phyloP scores from a whole-genome alignment of 371 early-diverging fungal genomes.

The Mucor velutinosus region DNA sequence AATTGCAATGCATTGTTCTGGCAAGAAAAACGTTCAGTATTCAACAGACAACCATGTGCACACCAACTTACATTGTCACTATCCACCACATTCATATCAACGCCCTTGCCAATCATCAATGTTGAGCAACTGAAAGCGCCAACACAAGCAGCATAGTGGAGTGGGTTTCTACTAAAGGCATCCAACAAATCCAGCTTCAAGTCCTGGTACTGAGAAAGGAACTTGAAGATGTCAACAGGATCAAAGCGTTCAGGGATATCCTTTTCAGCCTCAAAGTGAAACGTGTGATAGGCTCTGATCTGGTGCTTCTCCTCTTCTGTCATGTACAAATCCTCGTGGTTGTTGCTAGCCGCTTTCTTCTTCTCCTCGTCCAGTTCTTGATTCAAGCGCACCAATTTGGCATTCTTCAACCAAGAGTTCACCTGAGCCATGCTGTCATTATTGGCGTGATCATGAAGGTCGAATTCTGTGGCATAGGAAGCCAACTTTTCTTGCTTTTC shows the following conservation, averaged over 20 bases:
- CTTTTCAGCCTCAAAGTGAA: background rate
- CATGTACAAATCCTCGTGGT: background rate
- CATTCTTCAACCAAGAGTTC: constrained; percentile 12
- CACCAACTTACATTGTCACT: constrained; percentile 41
- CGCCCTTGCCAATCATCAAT: constrained; percentile 36
- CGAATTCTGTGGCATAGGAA: constrained; percentile 1
- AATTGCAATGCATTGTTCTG: constrained; percentile 55
- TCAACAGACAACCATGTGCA: background rate
- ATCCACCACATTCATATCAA: constrained; percentile 46
- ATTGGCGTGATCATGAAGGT: background rate
- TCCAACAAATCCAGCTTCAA: constrained; percentile 36
- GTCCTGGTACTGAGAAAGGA: constrained; percentile 22
- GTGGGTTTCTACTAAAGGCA: constrained; percentile 50
- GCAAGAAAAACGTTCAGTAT: background rate
- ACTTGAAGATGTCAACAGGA: constrained; percentile 60
- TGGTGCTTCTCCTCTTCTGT: constrained; percentile 5
- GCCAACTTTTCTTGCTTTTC: constrained; percentile 14
- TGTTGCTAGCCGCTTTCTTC: background rate
- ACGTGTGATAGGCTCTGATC: constrained; percentile 8
- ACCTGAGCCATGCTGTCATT: background rate
- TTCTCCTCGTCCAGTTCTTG: background rate
- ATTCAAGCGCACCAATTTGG: constrained; percentile 6
- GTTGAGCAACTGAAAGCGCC: constrained; percentile 62
- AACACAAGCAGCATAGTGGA: constrained; percentile 63
- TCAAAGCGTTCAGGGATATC: constrained; percentile 36